Evolutionary conservation across 169 alveolate species (phyloP).

Genomic region (Eimeria tenella): DNA sequence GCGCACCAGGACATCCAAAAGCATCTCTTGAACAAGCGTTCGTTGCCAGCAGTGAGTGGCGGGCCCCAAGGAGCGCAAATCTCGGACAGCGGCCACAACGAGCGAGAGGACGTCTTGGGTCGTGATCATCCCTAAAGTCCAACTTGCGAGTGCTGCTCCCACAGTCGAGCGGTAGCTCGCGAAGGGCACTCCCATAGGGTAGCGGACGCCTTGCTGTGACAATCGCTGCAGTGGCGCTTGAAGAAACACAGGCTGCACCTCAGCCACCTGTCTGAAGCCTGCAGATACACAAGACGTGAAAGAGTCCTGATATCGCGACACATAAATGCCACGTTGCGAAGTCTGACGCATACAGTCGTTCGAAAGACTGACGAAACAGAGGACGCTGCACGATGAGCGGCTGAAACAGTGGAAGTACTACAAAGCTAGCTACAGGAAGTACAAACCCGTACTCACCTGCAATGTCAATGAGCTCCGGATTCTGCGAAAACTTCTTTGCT

Average conservation of each 20-base stretch:
- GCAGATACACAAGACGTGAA: neutral
- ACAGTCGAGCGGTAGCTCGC: constrained; percentile 52
- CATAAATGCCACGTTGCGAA: neutral
- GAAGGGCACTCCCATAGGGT: constrained; percentile 72
- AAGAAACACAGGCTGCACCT: constrained; percentile 10
- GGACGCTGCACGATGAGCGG: too few species aligned
- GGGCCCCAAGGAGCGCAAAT: constrained; percentile 76
- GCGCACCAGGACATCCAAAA: constrained; percentile 31
- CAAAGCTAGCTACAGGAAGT: neutral
- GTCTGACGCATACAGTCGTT: too few species aligned
- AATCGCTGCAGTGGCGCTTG: constrained; percentile 17
- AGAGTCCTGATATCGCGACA: neutral
- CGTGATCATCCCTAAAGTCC: constrained; percentile 52
- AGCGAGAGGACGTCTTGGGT: constrained; percentile 66
- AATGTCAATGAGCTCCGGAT: constrained; percentile 11
- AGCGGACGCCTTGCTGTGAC: constrained; percentile 26
- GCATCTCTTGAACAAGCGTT: constrained; percentile 56
- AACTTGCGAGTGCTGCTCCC: constrained; percentile 61
- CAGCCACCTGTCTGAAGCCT: constrained; percentile 53
- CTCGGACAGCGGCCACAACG: constrained; percentile 68
- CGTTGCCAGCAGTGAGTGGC: constrained; percentile 69
- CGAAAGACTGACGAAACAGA: too few species aligned
- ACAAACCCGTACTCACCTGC: constrained; percentile 16
- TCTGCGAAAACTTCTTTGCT: constrained; percentile 15
- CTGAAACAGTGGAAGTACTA: too few species aligned